phyloP scores from a whole-genome alignment of 1,139 yeast genomes.

The Geotrichum reessii region DNA sequence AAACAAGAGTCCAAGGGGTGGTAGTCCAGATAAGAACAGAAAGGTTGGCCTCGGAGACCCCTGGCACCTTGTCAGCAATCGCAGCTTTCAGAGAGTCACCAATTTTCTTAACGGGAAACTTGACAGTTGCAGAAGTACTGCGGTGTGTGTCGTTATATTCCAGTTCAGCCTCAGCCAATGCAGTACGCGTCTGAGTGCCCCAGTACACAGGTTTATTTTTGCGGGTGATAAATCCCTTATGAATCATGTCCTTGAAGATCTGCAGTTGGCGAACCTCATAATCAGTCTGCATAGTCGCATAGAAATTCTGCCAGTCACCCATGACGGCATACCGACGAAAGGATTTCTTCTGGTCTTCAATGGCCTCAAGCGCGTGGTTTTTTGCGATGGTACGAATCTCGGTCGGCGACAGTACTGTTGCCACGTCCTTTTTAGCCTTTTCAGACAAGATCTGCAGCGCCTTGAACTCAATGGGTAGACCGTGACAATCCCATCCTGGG shows the following conservation, averaged over 20 bases:
- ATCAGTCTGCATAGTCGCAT: constrained; percentile 62
- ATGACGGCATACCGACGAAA: constrained; percentile 70
- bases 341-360: constrained; percentile 54
- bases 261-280: constrained; percentile 72
- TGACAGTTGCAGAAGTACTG: constrained; percentile 66
- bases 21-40: constrained; percentile 77
- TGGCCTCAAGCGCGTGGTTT: constrained; percentile 60
- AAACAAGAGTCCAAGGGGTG: constrained; percentile 95
- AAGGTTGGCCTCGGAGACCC: constrained; percentile 14
- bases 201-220: constrained; percentile 94
- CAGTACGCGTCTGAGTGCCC: constrained; percentile 93
- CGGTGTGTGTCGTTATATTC: constrained; percentile 72
- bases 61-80: background rate
- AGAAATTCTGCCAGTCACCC: constrained; percentile 73
- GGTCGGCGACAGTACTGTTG: constrained; percentile 38
- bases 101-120: constrained; percentile 47
- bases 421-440: constrained; percentile 33
- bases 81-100: constrained; percentile 3
- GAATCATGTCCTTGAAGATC: constrained; percentile 61
- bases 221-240: constrained; percentile 64
- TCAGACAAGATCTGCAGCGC: constrained; percentile 42
- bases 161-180: constrained; percentile 92
- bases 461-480: constrained; percentile 88
- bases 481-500: constrained; percentile 99
- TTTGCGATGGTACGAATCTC: constrained; percentile 62